Base-by-base conservation (phyloP, 805 yeast species). In the Candida easanensis region DNA sequence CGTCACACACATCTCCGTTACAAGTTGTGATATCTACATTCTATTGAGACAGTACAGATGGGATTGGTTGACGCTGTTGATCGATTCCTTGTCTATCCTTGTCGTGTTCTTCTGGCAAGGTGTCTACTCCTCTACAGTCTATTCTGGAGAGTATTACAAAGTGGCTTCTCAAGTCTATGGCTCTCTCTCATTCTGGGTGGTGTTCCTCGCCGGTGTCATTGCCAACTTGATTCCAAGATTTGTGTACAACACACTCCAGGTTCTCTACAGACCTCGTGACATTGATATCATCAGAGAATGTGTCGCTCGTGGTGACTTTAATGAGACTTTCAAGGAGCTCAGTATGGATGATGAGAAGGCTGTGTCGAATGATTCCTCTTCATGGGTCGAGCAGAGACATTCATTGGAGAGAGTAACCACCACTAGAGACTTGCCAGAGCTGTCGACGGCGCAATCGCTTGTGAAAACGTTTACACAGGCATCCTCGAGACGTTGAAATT, bases 41-140 rank as follows among this genome's bases (percentile, higher is more conserved):
- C 57, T 83, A 47, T 58, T 82, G 50, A 86, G 82, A 54, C 90
- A 82, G 60, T 76, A 76, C 56, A 73, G 90, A 60, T 85, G 95
- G 95, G 95, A 85, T 64, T 84, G 88, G 87, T 66, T 82, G 38
- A 74, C 87, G 2, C 56, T 71, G 15, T 58, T 82, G 45, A 73
- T 82, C 46, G 75, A 77, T 40, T 63, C 69, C 2, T 52, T 85
- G 19, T 83, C 90, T 2, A 72, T 80, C 36, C 51, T 84, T 28
- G 57, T 82, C 16, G 69, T 84, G 31, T 82, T 76, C 60, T 80
- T 74, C 36, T 85, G 95, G 95, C 76, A 88, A 4, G 90, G 91
- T 50, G 68, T 82, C 30, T 85, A 90, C 87, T 74, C 88, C 2
- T 67, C 84, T 2, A 60, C 74, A 1, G 45, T 66, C 1, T 65